A percentile compares a stretch with the other conserved stretches of the same genome.
Conservation (phyloP, 176 grass and related monocot species). For the Elymus sibiricus region DNA sequence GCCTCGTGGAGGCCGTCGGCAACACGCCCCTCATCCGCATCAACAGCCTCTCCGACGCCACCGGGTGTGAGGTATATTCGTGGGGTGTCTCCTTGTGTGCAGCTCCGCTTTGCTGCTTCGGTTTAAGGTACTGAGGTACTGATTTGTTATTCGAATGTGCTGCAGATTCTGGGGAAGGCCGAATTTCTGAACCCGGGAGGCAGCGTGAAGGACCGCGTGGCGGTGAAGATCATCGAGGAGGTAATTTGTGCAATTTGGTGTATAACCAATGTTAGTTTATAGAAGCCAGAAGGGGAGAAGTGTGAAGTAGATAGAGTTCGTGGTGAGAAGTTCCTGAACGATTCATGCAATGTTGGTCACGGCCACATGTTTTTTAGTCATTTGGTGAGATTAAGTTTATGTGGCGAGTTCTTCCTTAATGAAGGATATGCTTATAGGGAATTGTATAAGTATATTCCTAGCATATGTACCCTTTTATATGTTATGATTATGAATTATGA, state of each 20-base stretch:
- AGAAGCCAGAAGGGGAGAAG: not conserved
- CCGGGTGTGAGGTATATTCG: slow-evolving; percentile 69
- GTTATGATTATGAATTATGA: not conserved
- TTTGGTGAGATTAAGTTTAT: not conserved
- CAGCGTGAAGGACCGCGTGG: slow-evolving; percentile 90
- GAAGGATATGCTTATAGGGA: not conserved
- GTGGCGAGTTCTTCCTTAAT: not conserved
- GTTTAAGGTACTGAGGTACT: not conserved
- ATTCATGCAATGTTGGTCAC: not conserved
- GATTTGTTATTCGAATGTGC: slow-evolving; percentile 13
- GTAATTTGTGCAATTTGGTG: slow-evolving; percentile 27
- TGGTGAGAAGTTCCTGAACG: not conserved
- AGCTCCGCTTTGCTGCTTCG: not conserved
- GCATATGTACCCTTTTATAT: not conserved
- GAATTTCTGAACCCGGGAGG: slow-evolving; percentile 98
- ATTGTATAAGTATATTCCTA: not conserved
- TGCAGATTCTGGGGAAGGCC: slow-evolving; percentile 94
- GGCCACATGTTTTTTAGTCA: not conserved
- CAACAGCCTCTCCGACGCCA: slow-evolving; percentile 94
- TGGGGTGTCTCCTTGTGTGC: not conserved
- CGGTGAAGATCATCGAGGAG: slow-evolving; percentile 96
- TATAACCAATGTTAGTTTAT: not conserved
- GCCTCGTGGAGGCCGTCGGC: slow-evolving; percentile 73
- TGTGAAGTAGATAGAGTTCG: not conserved
- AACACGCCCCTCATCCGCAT: slow-evolving; percentile 89